Evolutionary conservation across 345 rosid species (phyloP), one percentile per base, ranked within the genome.

Genomic region (Pugionium dolabratum): DNA sequence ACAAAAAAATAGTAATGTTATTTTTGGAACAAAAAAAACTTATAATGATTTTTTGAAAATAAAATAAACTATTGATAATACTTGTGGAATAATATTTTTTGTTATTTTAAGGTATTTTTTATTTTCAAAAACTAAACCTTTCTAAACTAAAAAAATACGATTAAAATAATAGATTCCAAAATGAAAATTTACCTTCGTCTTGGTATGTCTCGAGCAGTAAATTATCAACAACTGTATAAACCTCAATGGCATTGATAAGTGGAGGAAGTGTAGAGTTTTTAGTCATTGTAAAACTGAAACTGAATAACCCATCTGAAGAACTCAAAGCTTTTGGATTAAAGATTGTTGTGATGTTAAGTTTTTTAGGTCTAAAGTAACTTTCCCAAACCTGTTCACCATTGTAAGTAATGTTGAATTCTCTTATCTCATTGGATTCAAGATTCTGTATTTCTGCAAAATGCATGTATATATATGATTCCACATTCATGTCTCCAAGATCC

Each of bases 391-490:
- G 4, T 3, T 35, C 70, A 53, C 76, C 72, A 51, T 53, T 61
- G 54, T 45, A 6, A 64, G 65, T 54, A 52, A 79, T 78, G 62
- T 60, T 75, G 58, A 74, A 63, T 59, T 60, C 64, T 39, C 85
- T 64, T 3, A 53, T 50, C 49, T 81, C 77, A 36, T 74, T 72
- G 28, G 60, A 25, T 9, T 29, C 9, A 2, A 56, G 70, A 39
- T 54, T 5, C 58, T 47, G 54, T 4, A 84, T 54, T 50, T 81
- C 85, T 4, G 84, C 78, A 1, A 84, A 84, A 66, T 84, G 84
- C 76, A 82, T 54, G 74, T 66, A 80, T 31, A 72, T 25, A 71
- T 78, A 80, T 11, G 72, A 58, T 2, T 58, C 54, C 5, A 32
- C 33, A 11, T 5, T 52, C 3, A 8, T n/a, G 27, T 73, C 2